Evolutionary conservation across 352 stramenopile genomes (phyloP).

Genomic region (Detonula confervacea): DNA sequence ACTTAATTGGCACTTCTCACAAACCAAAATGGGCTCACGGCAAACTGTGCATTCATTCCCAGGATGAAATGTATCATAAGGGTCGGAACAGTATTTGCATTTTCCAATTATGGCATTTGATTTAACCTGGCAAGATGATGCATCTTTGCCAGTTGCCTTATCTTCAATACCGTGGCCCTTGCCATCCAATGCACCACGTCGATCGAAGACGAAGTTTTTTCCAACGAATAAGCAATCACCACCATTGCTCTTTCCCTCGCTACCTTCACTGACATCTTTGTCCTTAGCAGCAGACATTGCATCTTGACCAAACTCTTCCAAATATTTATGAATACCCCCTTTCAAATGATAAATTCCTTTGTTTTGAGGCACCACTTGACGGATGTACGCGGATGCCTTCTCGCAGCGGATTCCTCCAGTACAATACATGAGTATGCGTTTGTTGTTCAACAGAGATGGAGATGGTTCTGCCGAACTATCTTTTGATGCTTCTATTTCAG

Average conservation of each 20-base stretch:
- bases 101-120: constrained; percentile 52
- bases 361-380: constrained; percentile 54
- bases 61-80: constrained; percentile 78
- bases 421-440: constrained; percentile 86
- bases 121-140: constrained; percentile 10
- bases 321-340: constrained; percentile 87
- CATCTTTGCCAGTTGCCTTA: background rate
- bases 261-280: constrained; percentile 70
- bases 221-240: constrained; percentile 55
- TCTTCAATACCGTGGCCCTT: constrained; percentile 21
- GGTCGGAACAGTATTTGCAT: constrained; percentile 68
- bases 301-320: constrained; percentile 75
- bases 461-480: background rate
- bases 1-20: constrained; percentile 49
- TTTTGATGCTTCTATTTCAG: background rate
- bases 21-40: constrained; percentile 77
- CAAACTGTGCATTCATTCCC: constrained; percentile 81
- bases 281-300: constrained; percentile 2
- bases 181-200: constrained; percentile 53
- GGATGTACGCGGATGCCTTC: constrained; percentile 85
- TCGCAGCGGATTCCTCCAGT: constrained; percentile 84
- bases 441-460: constrained; percentile 33
- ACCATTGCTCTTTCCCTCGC: constrained; percentile 19
- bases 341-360: constrained; percentile 81
- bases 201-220: constrained; percentile 87